Evolutionary conservation across 495 filamentous ascomycete genomes (phyloP).

Genomic region (Pyrenopolyporus hunteri): DNA sequence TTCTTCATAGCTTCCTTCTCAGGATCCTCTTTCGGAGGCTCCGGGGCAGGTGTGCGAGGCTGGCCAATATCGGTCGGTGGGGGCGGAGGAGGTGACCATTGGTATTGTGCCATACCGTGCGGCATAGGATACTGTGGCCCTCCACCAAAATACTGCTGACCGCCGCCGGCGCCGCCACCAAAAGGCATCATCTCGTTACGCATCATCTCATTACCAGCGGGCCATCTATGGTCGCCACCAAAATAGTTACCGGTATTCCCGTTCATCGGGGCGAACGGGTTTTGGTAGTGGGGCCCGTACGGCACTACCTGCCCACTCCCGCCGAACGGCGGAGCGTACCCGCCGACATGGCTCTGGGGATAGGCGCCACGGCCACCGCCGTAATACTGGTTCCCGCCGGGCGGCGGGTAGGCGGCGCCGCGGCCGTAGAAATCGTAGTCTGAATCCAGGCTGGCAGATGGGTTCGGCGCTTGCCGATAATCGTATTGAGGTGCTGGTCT

Average conservation of each 20-base stretch:
- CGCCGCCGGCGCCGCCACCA: conserved; percentile 33
- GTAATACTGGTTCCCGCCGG: conserved; percentile 46
- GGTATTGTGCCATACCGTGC: conserved; percentile 49
- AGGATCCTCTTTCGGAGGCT: conserved; percentile 50
- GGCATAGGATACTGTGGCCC: conserved; percentile 41
- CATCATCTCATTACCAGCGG: conserved; percentile 52
- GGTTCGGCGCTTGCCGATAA: conserved; percentile 43
- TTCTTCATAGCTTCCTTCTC: conserved; percentile 53
- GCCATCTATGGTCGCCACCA: conserved; percentile 40
- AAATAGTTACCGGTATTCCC: conserved; percentile 45
- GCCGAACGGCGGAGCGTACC: conserved; percentile 43
- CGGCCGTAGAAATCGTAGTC: conserved; percentile 48
- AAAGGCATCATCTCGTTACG: conserved; percentile 58
- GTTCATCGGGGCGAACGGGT: conserved; percentile 52
- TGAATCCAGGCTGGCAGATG: conserved; percentile 57
- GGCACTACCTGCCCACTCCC: conserved; percentile 50
- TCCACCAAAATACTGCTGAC: conserved; percentile 36
- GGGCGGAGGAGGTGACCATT: conserved; percentile 49
- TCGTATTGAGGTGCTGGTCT: conserved; percentile 45
- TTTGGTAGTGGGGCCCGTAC: conserved; percentile 47
- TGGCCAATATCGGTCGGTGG: conserved; percentile 52
- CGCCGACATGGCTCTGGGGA: conserved; percentile 52
- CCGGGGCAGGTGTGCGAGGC: conserved; percentile 47
- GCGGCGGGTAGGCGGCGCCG: conserved; percentile 42
- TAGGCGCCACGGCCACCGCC: conserved; percentile 44